A percentile compares a stretch with the other conserved stretches of the same genome.
Conservation (phyloP, 2,329 filamentous ascomycete genomes). For the Pseudocercospora macadamiae region DNA sequence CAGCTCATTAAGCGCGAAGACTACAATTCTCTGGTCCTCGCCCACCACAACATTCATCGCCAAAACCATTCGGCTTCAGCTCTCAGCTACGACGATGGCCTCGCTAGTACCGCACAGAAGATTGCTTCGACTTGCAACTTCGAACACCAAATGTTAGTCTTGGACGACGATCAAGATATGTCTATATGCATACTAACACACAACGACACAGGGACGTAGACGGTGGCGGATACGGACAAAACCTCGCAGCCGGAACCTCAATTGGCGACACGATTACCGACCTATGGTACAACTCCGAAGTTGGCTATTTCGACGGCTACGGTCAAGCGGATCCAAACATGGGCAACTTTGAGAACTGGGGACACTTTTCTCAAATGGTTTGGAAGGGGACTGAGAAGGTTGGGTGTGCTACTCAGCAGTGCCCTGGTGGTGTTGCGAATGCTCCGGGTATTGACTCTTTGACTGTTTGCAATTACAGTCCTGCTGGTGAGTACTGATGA, state of each 20-base stretch:
- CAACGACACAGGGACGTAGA: conserved; percentile 53
- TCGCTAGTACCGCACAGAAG: conserved; percentile 64
- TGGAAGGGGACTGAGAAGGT: conserved; percentile 65
- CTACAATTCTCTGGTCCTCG: background rate
- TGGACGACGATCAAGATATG: background rate
- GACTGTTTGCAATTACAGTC: conserved; percentile 85
- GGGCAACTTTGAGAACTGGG: conserved; percentile 65
- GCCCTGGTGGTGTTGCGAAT: conserved; percentile 50
- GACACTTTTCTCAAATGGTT: conserved; percentile 74
- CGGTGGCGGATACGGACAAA: conserved; percentile 79
- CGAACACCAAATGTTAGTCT: conserved; percentile 71
- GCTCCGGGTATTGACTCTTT: conserved; percentile 55
- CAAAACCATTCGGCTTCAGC: conserved; percentile 37
- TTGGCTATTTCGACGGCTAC: conserved; percentile 55
- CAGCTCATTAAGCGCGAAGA: conserved; percentile 13
- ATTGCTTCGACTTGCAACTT: conserved; percentile 71
- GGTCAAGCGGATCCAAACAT: conserved; percentile 56
- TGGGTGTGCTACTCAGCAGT: conserved; percentile 63
- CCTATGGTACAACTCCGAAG: conserved; percentile 85
- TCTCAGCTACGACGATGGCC: conserved; percentile 65
- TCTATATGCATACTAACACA: background rate
- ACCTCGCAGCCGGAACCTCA: conserved; percentile 72
- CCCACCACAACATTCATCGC: conserved; percentile 24
- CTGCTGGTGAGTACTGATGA: conserved; percentile 65
- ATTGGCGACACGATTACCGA: conserved; percentile 71